Evolutionary conservation across 2,329 filamentous ascomycete genomes (phyloP), one percentile per base, ranked within the genome.

Genomic region (Tolypocladium tropicale): DNA sequence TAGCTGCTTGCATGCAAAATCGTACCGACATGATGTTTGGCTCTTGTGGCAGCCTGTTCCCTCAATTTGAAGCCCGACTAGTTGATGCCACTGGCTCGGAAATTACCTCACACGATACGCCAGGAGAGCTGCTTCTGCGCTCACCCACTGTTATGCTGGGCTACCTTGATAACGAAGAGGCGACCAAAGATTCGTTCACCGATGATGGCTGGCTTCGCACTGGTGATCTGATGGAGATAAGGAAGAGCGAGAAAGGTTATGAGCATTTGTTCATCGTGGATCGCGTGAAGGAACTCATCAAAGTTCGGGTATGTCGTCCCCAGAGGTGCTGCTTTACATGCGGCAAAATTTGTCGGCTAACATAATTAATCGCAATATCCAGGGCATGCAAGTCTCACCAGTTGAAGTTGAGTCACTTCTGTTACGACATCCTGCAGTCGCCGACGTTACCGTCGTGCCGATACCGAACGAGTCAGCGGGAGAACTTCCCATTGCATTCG

Each of bases 61-160:
- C 89, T 0, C 82, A 81, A 1, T 72, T 78, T 37, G 80, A 83
- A 56, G 86, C 78, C 49, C 86, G 87, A 63, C 72, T 95, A 4
- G 70, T 95, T 21, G 82, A 81, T 5, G 68, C 76, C 1, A 86
- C 92, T 2, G 89, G 88, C 1, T 74, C 76, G 6, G 89, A 94
- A 65, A 78, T 94, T 55, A 86, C 80, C 0, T 79, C 66, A 25
- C 68, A 73, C 57, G 69, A 90, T 57, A 80, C 82, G 53, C 86
- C 86, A 0, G 90, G 90, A 30, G 90, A 95, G 69, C 78, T 95
- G 18, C 76, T 88, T 23, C 79, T 93, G n/a, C 85, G 86, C 65
- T 82, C 81, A 0, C 89, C 88, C 0, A 83, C 84, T 1, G 79
- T 92, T 2, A 83, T 86, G 0, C 70, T 93, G 0, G 90, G 90